Evolutionary conservation across 371 early-diverging fungal species (phyloP).

Genomic region (Saksenaea oblongispora): DNA sequence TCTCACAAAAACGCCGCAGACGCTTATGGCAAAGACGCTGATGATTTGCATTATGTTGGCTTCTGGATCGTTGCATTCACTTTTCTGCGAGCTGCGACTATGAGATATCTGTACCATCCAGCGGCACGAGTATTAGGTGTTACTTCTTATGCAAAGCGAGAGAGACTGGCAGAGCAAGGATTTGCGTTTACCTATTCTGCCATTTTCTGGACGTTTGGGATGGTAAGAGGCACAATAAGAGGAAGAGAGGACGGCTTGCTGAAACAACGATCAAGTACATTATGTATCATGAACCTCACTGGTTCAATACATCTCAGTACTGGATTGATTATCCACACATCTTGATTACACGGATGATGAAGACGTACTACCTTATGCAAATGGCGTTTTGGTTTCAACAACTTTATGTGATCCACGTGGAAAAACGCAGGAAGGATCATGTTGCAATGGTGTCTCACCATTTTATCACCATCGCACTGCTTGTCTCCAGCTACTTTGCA

Average conservation of each 20-base stretch:
- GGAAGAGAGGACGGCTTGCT: not conserved
- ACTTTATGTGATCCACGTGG: constrained; percentile 62
- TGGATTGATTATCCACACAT: constrained; percentile 69
- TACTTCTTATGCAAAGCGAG: constrained; percentile 39
- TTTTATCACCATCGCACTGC: constrained; percentile 63
- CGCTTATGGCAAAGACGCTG: constrained; percentile 29
- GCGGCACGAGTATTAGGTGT: constrained; percentile 48
- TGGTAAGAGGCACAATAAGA: constrained; percentile 33
- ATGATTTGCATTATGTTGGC: constrained; percentile 53
- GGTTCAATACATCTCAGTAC: constrained; percentile 59
- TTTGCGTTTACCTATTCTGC: constrained; percentile 52
- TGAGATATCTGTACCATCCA: constrained; percentile 57
- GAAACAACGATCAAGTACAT: constrained; percentile 28
- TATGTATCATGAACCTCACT: constrained; percentile 57
- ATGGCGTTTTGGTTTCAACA: constrained; percentile 78
- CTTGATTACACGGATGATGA: constrained; percentile 46
- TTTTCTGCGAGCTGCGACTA: constrained; percentile 54
- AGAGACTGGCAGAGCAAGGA: constrained; percentile 62
- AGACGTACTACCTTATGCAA: constrained; percentile 75
- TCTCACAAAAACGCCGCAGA: constrained; percentile 16
- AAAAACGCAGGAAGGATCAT: constrained; percentile 76
- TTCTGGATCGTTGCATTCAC: constrained; percentile 68
- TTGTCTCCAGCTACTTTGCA: constrained; percentile 62
- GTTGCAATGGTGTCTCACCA: constrained; percentile 74
- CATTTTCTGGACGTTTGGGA: constrained; percentile 54